These are phyloP conservation scores for Decorospora gaudefroyi DNA, from an alignment of 2,329 filamentous ascomycete species.

Conservation along the genomic window DNA sequence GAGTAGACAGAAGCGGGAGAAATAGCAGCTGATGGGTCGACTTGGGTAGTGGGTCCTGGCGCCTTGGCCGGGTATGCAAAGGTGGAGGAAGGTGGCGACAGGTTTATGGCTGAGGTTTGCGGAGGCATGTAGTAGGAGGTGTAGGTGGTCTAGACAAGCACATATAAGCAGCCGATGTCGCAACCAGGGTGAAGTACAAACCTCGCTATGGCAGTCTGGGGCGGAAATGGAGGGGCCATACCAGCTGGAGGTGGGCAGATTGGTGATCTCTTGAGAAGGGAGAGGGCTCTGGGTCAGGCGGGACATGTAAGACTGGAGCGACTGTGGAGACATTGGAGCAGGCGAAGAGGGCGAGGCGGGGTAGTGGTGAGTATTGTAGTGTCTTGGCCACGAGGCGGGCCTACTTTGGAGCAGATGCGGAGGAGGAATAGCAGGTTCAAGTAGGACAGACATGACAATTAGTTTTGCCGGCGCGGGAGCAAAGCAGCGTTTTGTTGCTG, in stretches of 20 bases:
- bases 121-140: slow-evolving; percentile 39
- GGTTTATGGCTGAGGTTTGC: slow-evolving; percentile 35
- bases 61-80: slow-evolving; percentile 32
- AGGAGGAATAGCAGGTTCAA: slow-evolving; percentile 44
- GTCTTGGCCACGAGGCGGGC: slow-evolving; percentile 35
- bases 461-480: slow-evolving; percentile 12
- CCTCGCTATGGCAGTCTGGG: slow-evolving; percentile 36
- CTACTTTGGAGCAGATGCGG: slow-evolving; percentile 39
- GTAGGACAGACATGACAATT: slow-evolving; percentile 42
- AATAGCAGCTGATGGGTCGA: slow-evolving; percentile 30
- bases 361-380: slow-evolving; percentile 34
- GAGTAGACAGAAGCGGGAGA: slow-evolving; percentile 43
- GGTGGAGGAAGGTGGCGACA: slow-evolving; percentile 27
- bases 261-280: slow-evolving; percentile 31
- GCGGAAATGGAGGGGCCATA: slow-evolving; percentile 38
- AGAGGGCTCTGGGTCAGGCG: slow-evolving; percentile 35
- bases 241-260: slow-evolving; percentile 37
- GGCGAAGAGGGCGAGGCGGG: slow-evolving; percentile 36
- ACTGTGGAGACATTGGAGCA: slow-evolving; percentile 41
- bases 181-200: slow-evolving; percentile 27
- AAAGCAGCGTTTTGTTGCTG: slow-evolving; percentile 21
- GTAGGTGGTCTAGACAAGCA: slow-evolving; percentile 30
- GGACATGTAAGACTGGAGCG: slow-evolving; percentile 37
- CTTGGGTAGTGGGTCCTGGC: slow-evolving; percentile 23
- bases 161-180: slow-evolving; percentile 14